Evolutionary conservation across 177 flowering plant species (phyloP).

Genomic region (Telopea speciosissima): DNA sequence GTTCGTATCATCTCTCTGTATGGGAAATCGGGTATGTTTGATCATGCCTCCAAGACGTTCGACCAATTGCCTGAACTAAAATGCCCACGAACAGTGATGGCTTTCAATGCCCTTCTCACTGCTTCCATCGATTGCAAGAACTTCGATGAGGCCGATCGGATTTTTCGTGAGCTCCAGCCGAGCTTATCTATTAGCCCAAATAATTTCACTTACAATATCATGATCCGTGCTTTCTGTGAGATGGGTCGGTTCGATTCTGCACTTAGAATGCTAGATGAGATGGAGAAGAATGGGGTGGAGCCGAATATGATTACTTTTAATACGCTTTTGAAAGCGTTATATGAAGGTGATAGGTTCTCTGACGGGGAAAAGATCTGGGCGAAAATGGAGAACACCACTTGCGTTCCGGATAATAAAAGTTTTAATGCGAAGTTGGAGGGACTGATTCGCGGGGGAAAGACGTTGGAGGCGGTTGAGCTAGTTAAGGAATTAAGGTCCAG

Average conservation of each 20-base stretch:
- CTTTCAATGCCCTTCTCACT: conserved; percentile 53
- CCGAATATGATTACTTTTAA: conserved; percentile 52
- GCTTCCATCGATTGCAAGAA: conserved; percentile 42
- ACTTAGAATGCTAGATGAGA: conserved; percentile 35
- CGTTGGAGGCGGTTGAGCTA: conserved; percentile 32
- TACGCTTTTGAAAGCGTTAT: conserved; percentile 35
- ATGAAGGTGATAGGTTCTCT: conserved; percentile 21
- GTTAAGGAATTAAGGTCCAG: conserved; percentile 32
- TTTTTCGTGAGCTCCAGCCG: conserved; percentile 37
- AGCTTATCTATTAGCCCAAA: conserved; percentile 33
- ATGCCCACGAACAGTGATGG: conserved; percentile 34
- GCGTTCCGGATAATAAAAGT: conserved; percentile 35
- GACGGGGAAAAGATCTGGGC: conserved; percentile 61
- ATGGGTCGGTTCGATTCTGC: conserved; percentile 45
- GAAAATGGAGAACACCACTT: conserved; percentile 27
- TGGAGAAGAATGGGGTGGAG: conserved; percentile 43
- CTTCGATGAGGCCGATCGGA: conserved; percentile 31
- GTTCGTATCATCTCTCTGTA: conserved; percentile 45
- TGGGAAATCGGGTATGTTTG: conserved; percentile 58
- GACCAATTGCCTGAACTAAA: conserved; percentile 57
- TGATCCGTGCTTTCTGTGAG: conserved; percentile 40
- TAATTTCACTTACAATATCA: conserved; percentile 40
- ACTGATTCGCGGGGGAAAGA: conserved; percentile 25
- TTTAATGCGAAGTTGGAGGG: conserved; percentile 44
- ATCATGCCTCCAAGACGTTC: conserved; percentile 55